phyloP scores from a whole-genome alignment of 2,329 filamentous ascomycete genomes.

The Polytolypa hystricis region DNA sequence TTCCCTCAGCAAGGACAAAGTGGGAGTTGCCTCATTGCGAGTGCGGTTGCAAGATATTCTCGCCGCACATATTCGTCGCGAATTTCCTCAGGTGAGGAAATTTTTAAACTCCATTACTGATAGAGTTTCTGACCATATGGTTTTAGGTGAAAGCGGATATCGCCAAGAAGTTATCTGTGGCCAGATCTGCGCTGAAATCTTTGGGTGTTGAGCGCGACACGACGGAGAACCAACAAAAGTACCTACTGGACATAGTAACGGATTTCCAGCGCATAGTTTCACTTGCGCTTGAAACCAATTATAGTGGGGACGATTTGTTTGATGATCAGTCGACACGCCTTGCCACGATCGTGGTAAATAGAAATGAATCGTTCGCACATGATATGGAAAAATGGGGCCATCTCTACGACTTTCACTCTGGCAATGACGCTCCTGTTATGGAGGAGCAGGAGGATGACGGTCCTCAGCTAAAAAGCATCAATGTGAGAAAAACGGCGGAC shows the following conservation, averaged over 20 bases:
- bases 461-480: background rate
- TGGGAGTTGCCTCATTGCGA: slow-evolving; percentile 33
- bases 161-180: slow-evolving; percentile 19
- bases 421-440: background rate
- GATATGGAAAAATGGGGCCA: slow-evolving; percentile 15
- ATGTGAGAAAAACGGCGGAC: background rate
- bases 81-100: slow-evolving; percentile 35
- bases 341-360: slow-evolving; percentile 22
- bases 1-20: slow-evolving; percentile 23
- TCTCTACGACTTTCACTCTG: slow-evolving; percentile 11
- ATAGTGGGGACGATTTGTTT: slow-evolving; percentile 26
- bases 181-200: slow-evolving; percentile 17
- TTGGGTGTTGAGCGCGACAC: slow-evolving; percentile 27
- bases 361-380: slow-evolving; percentile 16
- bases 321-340: slow-evolving; percentile 19
- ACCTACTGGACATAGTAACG: slow-evolving; percentile 28
- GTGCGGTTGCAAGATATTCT: slow-evolving; percentile 33
- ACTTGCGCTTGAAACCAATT: slow-evolving; percentile 26
- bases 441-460: background rate
- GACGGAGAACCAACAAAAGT: slow-evolving; percentile 24
- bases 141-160: slow-evolving; percentile 26
- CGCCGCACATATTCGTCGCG: slow-evolving; percentile 30
- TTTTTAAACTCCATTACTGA: slow-evolving; percentile 5
- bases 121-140: slow-evolving; percentile 7
- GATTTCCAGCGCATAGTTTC: slow-evolving; percentile 28